Evolutionary conservation across 108 stramenopile genomes (phyloP), one percentile per base, ranked within the genome.

Genomic region (Licmophora abbreviata): DNA sequence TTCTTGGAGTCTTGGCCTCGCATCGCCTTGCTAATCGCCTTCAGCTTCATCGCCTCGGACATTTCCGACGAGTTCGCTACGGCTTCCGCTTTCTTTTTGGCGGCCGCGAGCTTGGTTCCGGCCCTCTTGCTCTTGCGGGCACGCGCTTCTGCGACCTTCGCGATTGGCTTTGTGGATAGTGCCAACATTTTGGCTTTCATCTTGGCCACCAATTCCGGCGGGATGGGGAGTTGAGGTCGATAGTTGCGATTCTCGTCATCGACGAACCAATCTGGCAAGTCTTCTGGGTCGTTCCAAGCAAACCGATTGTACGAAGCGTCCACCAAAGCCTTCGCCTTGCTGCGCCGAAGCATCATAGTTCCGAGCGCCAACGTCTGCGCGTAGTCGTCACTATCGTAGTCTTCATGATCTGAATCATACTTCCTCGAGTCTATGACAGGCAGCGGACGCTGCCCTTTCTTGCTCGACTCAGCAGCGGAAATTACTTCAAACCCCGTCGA

Each of bases 301-400:
- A 64, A 99, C 0, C 99, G 94, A 63, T 99, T 99, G 88, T 99
- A 99, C 1, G 91, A 92, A 1, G 97, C 96, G 68, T 99, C 99
- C 2, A 98, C 91, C 32, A 95, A 59, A 15, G 94, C 86, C 65
- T 97, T 95, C 18, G 91, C 90, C 47, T 94, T 95, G 32, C 87
- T 83, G 48, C 90, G 77, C 1, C 95, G 79, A 6, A 96, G 68
- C 86, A 98, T 96, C 95, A 97, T 95, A 21, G 96, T 94, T 21
- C 94, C 99, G 32, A 99, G 44, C 0, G 97, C 97, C 20, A 99
- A 64, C 3, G 93, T 94, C 43, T 84, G 61, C 0, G 92, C 89
- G 36, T 89, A 83, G 54, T 97, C 96, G 40, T 99, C 96, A 46
- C 85, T 93, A 67, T 99, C 97, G 65, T 98, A 98, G 41, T 95